Base-by-base conservation (phyloP, 495 filamentous ascomycete species). In the Hypomontagnella monticulosa region DNA sequence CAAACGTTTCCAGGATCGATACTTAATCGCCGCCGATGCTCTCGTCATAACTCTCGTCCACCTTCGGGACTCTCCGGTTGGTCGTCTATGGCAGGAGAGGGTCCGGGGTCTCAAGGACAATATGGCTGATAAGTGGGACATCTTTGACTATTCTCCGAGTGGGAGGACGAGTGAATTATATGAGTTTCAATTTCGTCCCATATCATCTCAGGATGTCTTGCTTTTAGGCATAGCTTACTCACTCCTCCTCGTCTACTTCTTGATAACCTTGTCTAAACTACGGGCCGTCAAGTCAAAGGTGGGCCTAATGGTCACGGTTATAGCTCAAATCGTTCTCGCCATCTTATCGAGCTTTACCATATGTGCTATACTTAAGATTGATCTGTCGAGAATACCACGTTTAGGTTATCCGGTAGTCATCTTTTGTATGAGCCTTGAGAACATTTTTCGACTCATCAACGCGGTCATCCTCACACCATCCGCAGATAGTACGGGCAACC, bases 41-140 rank as follows among this genome's bases (percentile, higher is more conserved):
- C 77, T 92, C 18, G 89, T 92, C 44, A 87, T 92, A 60, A 91
- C 88, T 37, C 73, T 91, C 20, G 83, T 91, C 57, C 88, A 91
- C 71, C 82, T 74, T 37, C 76, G 83, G 27, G 79, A 87, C 49
- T 86, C 86, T 0, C 81, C 78, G 8, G 76, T 87, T 9, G 87
- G 84, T 5, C 73, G 72, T 38, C 67, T 84, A 44, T 91, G 89
- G 89, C 80, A 88, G 48, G 72, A 75, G 56, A 82, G 78, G 37
- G 79, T 81, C 3, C 70, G 76, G 57, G 57, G 75, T 36, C 72
- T 91, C 38, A 83, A 84, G 11, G 33, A 71, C 1, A 64, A 74
- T 38, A 71, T 71, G 43, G 56, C 67, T 4, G 66, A 73, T 56
- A 81, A 81, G 68, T 91, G 87, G 84, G 78, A 81, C 10, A 71